A percentile compares a stretch with the other conserved stretches of the same genome.
phyloP scores from a whole-genome alignment of 805 yeast genomes.

The Candida silvatica region DNA sequence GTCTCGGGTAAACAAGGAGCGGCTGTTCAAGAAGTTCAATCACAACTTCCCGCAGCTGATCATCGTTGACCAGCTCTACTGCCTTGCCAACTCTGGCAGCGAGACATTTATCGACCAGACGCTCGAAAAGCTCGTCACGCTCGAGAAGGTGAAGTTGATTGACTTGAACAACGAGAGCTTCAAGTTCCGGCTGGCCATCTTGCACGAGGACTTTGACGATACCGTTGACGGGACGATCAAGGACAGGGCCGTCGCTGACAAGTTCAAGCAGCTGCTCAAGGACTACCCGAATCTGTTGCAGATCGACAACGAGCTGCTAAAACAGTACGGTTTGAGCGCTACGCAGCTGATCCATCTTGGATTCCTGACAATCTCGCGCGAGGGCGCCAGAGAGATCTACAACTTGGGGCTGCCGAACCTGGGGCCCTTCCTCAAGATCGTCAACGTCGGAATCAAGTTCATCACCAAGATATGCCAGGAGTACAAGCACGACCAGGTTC shows the following conservation, averaged over 20 bases:
- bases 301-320: constrained; percentile 17
- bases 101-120: constrained; percentile 45
- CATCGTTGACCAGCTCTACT: constrained; percentile 38
- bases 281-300: constrained; percentile 15
- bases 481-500: constrained; percentile 31
- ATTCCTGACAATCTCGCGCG: constrained; percentile 24
- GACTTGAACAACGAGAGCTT: constrained; percentile 10
- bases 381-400: constrained; percentile 25
- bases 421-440: constrained; percentile 37
- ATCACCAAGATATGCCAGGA: constrained; percentile 30
- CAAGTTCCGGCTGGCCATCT: constrained; percentile 16
- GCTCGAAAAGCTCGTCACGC: constrained; percentile 28
- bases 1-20: constrained; percentile 13
- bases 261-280: constrained; percentile 10
- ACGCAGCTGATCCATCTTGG: constrained; percentile 31
- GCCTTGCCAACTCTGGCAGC: constrained; percentile 27
- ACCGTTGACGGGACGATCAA: constrained; percentile 5
- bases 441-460: constrained; percentile 36
- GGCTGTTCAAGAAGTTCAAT: constrained; percentile 12
- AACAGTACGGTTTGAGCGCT: constrained; percentile 16
- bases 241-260: constrained; percentile 4
- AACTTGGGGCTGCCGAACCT: constrained; percentile 40
- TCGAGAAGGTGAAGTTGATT: constrained; percentile 27
- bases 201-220: constrained; percentile 13
- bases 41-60: constrained; percentile 29